Conservation (phyloP, 2,329 filamentous ascomycete species). For the Fusarium sp. region DNA sequence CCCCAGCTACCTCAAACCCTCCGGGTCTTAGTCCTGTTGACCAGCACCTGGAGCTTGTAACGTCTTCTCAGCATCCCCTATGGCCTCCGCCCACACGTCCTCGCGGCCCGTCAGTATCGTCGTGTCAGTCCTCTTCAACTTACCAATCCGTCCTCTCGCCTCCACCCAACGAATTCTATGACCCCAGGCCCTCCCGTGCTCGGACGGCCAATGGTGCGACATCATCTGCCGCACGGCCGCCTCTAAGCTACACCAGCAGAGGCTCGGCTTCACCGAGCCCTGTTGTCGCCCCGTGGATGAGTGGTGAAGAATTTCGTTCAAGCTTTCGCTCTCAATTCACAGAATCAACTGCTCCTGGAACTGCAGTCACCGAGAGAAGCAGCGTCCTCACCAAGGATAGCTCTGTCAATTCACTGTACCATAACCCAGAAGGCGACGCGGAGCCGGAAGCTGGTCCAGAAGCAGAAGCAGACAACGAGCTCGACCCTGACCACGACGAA, state of each 20-base stretch:
- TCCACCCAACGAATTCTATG: slow-evolving; percentile 56
- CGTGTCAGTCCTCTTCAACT: slow-evolving; percentile 58
- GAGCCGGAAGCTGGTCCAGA: slow-evolving; percentile 51
- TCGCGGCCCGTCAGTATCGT: slow-evolving; percentile 60
- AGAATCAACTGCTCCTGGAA: slow-evolving; percentile 67
- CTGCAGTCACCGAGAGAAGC: slow-evolving; percentile 79
- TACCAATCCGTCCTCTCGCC: slow-evolving; percentile 55
- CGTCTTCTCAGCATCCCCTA: slow-evolving; percentile 46
- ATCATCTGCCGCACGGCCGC: slow-evolving; percentile 44
- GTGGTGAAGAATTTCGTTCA: slow-evolving; percentile 63
- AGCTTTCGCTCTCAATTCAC: slow-evolving; percentile 68
- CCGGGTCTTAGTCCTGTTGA: slow-evolving; percentile 47
- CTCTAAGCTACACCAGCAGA: slow-evolving; percentile 48
- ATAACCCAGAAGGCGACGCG: slow-evolving; percentile 35
- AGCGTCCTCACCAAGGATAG: slow-evolving; percentile 84
- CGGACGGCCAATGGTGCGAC: slow-evolving; percentile 44
- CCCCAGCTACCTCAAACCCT: slow-evolving; percentile 36
- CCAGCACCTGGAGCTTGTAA: slow-evolving; percentile 47
- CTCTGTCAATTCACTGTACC: slow-evolving; percentile 72
- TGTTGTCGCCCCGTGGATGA: slow-evolving; percentile 59
- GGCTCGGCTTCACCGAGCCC: slow-evolving; percentile 52
- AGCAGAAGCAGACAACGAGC: slow-evolving; percentile 48
- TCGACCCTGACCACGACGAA: slow-evolving; percentile 60
- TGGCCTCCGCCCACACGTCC: slow-evolving; percentile 57
- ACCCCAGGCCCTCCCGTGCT: slow-evolving; percentile 47